A percentile compares a stretch with the other conserved stretches of the same genome.
Evolutionary conservation across 345 rosid genomes (phyloP).

Genomic region (Sisymbrium irio): DNA sequence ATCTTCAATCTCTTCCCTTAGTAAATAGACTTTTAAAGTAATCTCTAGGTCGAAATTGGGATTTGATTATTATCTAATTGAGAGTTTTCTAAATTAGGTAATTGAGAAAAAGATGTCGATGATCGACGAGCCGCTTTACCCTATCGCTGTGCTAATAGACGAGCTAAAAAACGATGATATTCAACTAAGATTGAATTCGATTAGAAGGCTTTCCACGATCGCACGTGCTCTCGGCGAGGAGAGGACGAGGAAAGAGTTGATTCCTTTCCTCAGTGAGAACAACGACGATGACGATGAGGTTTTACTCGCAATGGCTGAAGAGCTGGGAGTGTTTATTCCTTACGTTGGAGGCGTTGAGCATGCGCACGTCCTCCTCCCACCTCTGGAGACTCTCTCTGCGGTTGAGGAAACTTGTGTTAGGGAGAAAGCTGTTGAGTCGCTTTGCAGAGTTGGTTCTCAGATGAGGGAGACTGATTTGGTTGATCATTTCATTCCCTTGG

Average conservation of each 20-base stretch:
- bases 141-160: constrained; percentile 72
- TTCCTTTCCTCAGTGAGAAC: constrained; percentile 71
- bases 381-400: constrained; percentile 60
- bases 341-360: constrained; percentile 72
- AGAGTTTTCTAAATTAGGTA: not conserved
- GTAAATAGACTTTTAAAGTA: not conserved
- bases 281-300: constrained; percentile 85
- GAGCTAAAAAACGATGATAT: constrained; percentile 81
- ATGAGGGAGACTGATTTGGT: constrained; percentile 71
- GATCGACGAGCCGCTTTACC: constrained; percentile 74
- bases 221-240: constrained; percentile 85
- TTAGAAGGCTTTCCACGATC: constrained; percentile 62
- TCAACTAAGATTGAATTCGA: constrained; percentile 70
- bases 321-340: constrained; percentile 73
- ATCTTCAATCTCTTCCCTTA: constrained; percentile 10
- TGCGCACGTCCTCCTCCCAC: constrained; percentile 63
- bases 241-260: constrained; percentile 69
- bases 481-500: constrained; percentile 57
- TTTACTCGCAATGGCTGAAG: constrained; percentile 77
- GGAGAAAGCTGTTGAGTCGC: constrained; percentile 69
- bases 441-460: constrained; percentile 67
- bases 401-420: constrained; percentile 83
- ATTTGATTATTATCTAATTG: not conserved
- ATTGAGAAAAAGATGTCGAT: constrained; percentile 39
- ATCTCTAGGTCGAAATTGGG: not conserved